Conservation (phyloP, 306 rosid genomes). For the Prosopis cineraria region DNA sequence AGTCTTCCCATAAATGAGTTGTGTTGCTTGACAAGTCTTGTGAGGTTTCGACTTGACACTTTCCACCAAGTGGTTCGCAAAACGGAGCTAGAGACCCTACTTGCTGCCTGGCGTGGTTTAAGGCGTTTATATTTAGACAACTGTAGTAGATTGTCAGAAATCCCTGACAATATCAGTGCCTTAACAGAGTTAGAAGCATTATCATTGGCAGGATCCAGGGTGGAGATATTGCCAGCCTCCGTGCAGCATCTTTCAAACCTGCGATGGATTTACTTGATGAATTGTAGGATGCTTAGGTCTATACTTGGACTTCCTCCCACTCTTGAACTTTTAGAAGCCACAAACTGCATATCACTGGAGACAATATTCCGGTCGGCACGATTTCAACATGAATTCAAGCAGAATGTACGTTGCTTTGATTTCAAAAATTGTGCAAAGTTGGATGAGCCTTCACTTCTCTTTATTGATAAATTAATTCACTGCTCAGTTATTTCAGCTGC, state of each 20-base stretch:
- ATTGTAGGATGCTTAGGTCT: neutral
- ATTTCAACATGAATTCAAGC: neutral
- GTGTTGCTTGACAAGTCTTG: neutral
- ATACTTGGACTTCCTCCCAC: neutral
- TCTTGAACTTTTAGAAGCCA: neutral
- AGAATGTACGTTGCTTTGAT: neutral
- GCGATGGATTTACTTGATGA: fast-evolving
- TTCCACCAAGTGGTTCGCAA: neutral
- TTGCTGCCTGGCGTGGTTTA: neutral
- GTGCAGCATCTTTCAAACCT: neutral
- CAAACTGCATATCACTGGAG: neutral
- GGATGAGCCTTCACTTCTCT: neutral
- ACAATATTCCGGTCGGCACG: neutral
- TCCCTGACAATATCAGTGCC: neutral
- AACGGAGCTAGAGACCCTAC: neutral
- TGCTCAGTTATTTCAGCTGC: neutral
- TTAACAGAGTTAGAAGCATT: neutral
- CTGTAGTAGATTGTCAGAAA: neutral
- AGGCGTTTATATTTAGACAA: neutral
- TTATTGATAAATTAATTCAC: neutral
- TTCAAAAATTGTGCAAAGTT: neutral
- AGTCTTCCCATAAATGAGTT: neutral
- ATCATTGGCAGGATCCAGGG: neutral
- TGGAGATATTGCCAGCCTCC: neutral
- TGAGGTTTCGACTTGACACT: neutral